phyloP scores from a whole-genome alignment of 768 basidiomycete genomes.

The Phanerochaete carnosa region DNA sequence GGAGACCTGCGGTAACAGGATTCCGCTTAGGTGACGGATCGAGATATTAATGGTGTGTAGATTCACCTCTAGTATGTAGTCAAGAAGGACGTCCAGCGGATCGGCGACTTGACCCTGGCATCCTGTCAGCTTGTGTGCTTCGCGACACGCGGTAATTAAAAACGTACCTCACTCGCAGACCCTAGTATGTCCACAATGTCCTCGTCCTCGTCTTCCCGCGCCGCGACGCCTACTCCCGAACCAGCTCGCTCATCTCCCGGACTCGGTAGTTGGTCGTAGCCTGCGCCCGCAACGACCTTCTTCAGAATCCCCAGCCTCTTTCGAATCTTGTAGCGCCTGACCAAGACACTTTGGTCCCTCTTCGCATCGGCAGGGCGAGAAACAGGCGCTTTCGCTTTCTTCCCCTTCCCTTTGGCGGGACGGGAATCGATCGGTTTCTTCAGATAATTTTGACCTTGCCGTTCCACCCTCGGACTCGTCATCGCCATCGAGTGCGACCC shows the following conservation, averaged over 20 bases:
- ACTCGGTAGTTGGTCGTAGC: too few relatives aligned
- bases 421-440: not conserved
- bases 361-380: not conserved
- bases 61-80: slow-evolving; percentile 20
- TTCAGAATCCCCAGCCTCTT: not conserved
- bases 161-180: too few relatives aligned
- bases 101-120: too few relatives aligned
- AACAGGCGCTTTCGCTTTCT: not conserved
- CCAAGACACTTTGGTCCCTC: slow-evolving; percentile 14
- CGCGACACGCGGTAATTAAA: too few relatives aligned
- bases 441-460: not conserved
- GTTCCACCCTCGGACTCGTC: too few relatives aligned
- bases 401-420: not conserved
- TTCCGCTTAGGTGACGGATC: not conserved
- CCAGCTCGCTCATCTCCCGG: too few relatives aligned
- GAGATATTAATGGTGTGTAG: too few relatives aligned
- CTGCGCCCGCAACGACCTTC: too few relatives aligned
- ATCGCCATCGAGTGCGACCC: not conserved
- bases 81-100: slow-evolving; percentile 16
- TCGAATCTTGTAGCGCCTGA: slow-evolving; percentile 15
- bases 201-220: too few relatives aligned
- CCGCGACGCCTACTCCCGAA: too few relatives aligned
- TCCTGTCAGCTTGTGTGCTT: too few relatives aligned
- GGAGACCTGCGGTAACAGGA: slow-evolving; percentile 1
- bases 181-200: too few relatives aligned